phyloP scores from a whole-genome alignment of 1,284 basidiomycete species.

The Agaricales sp. region DNA sequence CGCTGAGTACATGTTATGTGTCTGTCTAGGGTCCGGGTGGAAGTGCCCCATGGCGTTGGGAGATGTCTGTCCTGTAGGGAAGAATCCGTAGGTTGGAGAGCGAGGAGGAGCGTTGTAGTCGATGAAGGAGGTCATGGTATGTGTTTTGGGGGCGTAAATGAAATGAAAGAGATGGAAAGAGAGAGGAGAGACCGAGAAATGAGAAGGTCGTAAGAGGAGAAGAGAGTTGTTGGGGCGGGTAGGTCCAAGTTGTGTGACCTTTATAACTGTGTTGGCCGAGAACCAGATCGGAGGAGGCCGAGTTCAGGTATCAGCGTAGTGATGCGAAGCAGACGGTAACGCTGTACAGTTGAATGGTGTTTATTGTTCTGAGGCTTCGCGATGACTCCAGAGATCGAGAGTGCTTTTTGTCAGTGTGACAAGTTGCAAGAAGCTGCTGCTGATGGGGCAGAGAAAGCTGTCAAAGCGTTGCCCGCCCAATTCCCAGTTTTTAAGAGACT shows the following conservation, averaged over 20 bases:
- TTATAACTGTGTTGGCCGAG: neutral
- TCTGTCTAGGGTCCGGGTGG: constrained; percentile 56
- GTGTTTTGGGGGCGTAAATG: constrained; percentile 3
- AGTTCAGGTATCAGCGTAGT: neutral
- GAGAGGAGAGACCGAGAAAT: constrained; percentile 8
- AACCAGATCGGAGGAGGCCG: neutral
- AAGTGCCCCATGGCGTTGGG: constrained; percentile 55
- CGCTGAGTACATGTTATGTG: constrained; percentile 54
- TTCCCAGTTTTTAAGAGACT: neutral
- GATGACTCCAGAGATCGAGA: neutral
- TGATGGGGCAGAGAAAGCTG: neutral
- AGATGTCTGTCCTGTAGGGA: constrained; percentile 47
- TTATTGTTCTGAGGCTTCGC: neutral
- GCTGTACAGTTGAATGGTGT: neutral
- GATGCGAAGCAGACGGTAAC: neutral
- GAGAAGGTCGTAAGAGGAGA: constrained; percentile 4
- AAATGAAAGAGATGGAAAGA: constrained; percentile 5
- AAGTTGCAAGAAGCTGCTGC: neutral
- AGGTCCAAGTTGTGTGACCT: neutral
- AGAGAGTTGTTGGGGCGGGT: neutral
- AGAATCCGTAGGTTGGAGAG: constrained; percentile 48
- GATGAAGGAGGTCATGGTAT: constrained; percentile 35
- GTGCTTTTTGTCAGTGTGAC: neutral
- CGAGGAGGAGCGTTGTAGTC: constrained; percentile 26
- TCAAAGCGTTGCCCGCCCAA: neutral